These are phyloP conservation scores for Lasiosphaeriaceae sp. DNA, from an alignment of 495 filamentous ascomycete species.

Conservation along the genomic window DNA sequence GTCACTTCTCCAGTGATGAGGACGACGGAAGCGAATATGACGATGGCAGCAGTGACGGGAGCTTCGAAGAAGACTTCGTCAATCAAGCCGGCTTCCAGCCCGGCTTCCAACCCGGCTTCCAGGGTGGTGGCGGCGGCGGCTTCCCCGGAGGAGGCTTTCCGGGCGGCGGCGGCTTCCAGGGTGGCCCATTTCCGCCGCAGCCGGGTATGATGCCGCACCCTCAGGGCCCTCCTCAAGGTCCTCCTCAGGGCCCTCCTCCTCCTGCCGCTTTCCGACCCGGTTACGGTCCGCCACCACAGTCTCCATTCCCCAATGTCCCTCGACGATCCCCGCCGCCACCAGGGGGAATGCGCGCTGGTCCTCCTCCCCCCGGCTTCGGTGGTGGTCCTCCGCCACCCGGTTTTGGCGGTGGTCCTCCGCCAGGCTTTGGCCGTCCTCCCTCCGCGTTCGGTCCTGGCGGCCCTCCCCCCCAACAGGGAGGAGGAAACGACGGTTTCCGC, in stretches of 20 bases:
- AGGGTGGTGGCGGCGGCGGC: background rate
- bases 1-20: slow-evolving; percentile 11
- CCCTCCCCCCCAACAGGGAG: background rate
- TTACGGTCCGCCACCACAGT: slow-evolving; percentile 4
- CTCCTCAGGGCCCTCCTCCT: background rate
- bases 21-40: slow-evolving; percentile 5
- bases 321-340: slow-evolving; percentile 4
- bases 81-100: too few relatives aligned
- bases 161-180: background rate
- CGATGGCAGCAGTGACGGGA: slow-evolving; percentile 10
- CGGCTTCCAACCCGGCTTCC: background rate
- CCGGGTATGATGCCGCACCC: slow-evolving; percentile 10
- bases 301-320: background rate
- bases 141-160: background rate
- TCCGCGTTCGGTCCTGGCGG: too few relatives aligned
- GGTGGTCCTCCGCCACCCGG: too few relatives aligned
- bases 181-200: background rate
- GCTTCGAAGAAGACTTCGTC: slow-evolving; percentile 1
- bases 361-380: background rate
- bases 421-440: too few relatives aligned
- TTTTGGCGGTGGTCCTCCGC: too few relatives aligned
- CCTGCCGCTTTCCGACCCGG: slow-evolving; percentile 15
- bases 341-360: background rate
- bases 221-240: background rate
- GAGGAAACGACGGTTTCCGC: background rate